Percentiles rank a stretch among this genome's conserved stretches.
Conservation (phyloP, 768 basidiomycete genomes). For the Clavulina sp. region DNA sequence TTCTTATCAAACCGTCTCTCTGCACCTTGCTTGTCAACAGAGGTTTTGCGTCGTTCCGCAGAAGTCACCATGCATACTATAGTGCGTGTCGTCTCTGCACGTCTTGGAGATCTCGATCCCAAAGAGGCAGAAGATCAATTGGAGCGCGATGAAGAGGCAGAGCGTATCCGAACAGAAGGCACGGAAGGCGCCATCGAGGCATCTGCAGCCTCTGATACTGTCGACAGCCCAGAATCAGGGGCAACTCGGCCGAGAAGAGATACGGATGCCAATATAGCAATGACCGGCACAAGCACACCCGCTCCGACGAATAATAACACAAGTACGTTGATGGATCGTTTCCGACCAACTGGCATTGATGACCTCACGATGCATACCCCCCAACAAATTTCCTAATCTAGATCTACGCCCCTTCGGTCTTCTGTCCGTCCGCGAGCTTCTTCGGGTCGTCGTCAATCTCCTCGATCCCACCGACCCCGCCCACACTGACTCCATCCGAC, state of each 20-base stretch:
- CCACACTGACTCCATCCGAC: conserved; percentile 89
- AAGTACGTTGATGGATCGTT: neutral
- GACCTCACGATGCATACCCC: no score
- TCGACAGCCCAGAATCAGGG: neutral
- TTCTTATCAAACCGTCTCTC: no score
- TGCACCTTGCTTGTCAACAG: conserved; percentile 26
- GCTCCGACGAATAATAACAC: neutral
- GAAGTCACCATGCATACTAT: conserved; percentile 81
- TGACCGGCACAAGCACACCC: neutral
- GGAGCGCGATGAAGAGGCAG: neutral
- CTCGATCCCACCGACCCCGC: conserved; percentile 87
- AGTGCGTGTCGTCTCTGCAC: conserved; percentile 63
- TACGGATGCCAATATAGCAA: no score
- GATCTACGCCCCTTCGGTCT: conserved; percentile 41
- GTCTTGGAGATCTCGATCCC: conserved; percentile 51
- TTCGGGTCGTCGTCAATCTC: conserved; percentile 88
- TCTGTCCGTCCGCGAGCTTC: conserved; percentile 78
- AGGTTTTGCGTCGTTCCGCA: conserved; percentile 71
- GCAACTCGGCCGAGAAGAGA: no score
- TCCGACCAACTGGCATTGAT: neutral
- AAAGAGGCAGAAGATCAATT: conserved; percentile 12
- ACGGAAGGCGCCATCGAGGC: neutral
- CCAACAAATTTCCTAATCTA: neutral
- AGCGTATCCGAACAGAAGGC: neutral
- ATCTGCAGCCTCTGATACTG: neutral